Evolutionary conservation across 2,329 filamentous ascomycete genomes (phyloP).

Genomic region (Calonectria henricotiae): DNA sequence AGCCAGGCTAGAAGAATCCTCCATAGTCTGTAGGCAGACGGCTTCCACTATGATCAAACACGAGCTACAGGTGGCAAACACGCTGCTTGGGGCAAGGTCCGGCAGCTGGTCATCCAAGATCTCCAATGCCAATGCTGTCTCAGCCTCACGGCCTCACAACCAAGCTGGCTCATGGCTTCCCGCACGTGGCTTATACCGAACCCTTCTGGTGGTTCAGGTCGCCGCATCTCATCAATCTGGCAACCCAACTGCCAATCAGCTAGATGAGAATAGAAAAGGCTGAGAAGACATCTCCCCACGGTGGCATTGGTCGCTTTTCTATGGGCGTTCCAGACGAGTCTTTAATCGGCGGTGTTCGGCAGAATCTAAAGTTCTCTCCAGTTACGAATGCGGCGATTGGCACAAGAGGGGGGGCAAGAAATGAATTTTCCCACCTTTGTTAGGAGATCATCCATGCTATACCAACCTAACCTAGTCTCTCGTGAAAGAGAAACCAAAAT

Average conservation of each 20-base stretch:
- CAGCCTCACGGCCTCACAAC: slow-evolving; percentile 28
- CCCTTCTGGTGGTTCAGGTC: not conserved
- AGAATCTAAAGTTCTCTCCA: not conserved
- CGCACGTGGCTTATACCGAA: slow-evolving; percentile 22
- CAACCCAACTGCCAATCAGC: slow-evolving; percentile 38
- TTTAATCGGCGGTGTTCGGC: slow-evolving; percentile 31
- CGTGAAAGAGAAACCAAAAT: slow-evolving; percentile 28
- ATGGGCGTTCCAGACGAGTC: slow-evolving; percentile 36
- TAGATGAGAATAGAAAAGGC: slow-evolving; percentile 9
- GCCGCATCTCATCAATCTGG: slow-evolving; percentile 2
- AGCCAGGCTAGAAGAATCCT: not conserved
- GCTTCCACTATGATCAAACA: not conserved
- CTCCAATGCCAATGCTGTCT: slow-evolving; percentile 7
- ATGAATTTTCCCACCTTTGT: slow-evolving; percentile 1
- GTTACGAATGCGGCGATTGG: slow-evolving; percentile 11
- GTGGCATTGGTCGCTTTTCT: slow-evolving; percentile 19
- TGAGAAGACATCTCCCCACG: not conserved
- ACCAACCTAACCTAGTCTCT: slow-evolving; percentile 27
- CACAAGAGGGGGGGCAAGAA: not conserved
- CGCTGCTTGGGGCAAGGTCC: not conserved
- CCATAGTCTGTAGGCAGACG: not conserved
- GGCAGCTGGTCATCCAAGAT: slow-evolving; percentile 1
- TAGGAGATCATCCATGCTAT: slow-evolving; percentile 6
- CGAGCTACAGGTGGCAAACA: not conserved
- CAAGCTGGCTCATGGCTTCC: slow-evolving; percentile 11